Evolutionary conservation across 2,329 filamentous ascomycete species (phyloP).

Genomic region (Botrytis galanthina): DNA sequence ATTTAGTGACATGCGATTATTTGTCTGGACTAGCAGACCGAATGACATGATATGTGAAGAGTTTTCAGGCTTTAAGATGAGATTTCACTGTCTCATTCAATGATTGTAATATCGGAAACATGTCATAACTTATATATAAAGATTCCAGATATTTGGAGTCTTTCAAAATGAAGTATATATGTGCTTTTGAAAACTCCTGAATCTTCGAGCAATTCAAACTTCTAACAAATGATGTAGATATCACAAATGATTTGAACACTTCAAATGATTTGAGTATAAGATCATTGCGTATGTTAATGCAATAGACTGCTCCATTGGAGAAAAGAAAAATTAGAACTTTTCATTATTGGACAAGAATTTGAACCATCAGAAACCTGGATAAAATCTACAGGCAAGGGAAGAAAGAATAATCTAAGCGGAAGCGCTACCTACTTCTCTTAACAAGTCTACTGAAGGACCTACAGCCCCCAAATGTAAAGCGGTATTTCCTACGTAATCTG

Average conservation of each 20-base stretch:
- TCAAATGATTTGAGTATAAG: not conserved
- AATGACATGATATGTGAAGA: not conserved
- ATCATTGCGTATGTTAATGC: not conserved
- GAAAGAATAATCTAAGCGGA: not conserved
- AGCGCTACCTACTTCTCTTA: slow-evolving; percentile 48
- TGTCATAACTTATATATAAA: not conserved
- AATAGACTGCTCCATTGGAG: not conserved
- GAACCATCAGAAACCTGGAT: not conserved
- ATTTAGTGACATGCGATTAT: not conserved
- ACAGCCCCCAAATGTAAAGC: slow-evolving; percentile 43
- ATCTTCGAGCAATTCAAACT: not conserved
- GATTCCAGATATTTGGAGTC: not conserved
- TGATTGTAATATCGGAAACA: not conserved
- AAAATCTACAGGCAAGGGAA: not conserved
- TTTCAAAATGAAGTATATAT: not conserved
- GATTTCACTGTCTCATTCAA: not conserved
- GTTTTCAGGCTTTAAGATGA: not conserved
- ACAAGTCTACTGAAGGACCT: slow-evolving; percentile 50
- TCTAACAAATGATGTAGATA: not conserved
- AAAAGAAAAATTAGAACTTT: not conserved
- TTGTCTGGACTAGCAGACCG: not conserved
- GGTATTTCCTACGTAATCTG: slow-evolving; percentile 43
- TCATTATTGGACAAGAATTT: not conserved
- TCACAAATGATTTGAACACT: not conserved
- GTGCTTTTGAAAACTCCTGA: not conserved